A percentile compares a stretch with the other conserved stretches of the same genome.
phyloP scores from a whole-genome alignment of 345 rosid genomes.

The Odontarrhena argentea region DNA sequence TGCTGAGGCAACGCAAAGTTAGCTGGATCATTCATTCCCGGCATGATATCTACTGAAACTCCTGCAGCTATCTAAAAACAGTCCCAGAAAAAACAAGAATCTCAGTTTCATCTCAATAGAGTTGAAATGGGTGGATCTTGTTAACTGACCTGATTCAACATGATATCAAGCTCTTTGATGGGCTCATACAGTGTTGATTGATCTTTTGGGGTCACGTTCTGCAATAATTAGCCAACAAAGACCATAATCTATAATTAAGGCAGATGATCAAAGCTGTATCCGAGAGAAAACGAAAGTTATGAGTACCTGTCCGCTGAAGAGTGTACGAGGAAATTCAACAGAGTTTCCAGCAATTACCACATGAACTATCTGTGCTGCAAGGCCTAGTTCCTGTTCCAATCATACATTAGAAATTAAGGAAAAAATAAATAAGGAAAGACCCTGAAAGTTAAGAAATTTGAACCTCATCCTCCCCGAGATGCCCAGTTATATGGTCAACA shows the following conservation, averaged over 20 bases:
- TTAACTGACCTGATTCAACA: conserved; percentile 72
- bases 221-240: conserved; percentile 35
- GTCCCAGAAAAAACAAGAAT: conserved; percentile 18
- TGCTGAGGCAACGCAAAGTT: conserved; percentile 93
- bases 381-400: conserved; percentile 63
- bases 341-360: conserved; percentile 93
- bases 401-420: conserved; percentile 23
- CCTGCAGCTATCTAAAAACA: conserved; percentile 82
- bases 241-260: conserved; percentile 20
- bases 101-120: conserved; percentile 14
- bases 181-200: conserved; percentile 79
- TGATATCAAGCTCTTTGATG: conserved; percentile 80
- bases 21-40: conserved; percentile 92
- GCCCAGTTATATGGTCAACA: conserved; percentile 93
- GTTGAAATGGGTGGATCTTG: conserved; percentile 3
- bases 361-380: conserved; percentile 84
- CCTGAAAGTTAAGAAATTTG: conserved; percentile 28
- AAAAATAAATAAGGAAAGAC: conserved; percentile 12
- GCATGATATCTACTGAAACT: conserved; percentile 89
- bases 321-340: conserved; percentile 71
- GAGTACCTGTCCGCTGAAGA: conserved; percentile 76
- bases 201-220: conserved; percentile 84
- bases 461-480: conserved; percentile 91
- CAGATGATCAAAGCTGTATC: conserved; percentile 1
- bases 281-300: background rate